A percentile compares a stretch with the other conserved stretches of the same genome.
These are phyloP conservation scores for Myxozyma monticola DNA, from an alignment of 805 yeast genomes.

Conservation along the genomic window DNA sequence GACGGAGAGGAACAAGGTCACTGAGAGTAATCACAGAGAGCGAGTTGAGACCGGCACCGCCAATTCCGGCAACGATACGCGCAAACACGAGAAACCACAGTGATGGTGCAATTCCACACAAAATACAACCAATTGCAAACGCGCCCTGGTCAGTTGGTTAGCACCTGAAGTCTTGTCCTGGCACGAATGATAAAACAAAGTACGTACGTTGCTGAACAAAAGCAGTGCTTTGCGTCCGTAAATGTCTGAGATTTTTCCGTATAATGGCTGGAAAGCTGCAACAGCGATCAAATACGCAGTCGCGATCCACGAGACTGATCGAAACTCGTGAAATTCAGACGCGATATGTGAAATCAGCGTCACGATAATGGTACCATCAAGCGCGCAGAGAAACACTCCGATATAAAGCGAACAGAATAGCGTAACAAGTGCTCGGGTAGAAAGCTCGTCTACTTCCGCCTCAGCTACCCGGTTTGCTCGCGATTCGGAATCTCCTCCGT, in stretches of 20 bases:
- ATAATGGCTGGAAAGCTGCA: conserved; percentile 75
- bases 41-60: conserved; percentile 86
- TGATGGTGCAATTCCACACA: conserved; percentile 48
- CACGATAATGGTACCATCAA: conserved; percentile 56
- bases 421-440: conserved; percentile 26
- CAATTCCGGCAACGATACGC: conserved; percentile 79
- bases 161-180: conserved; percentile 62
- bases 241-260: conserved; percentile 53
- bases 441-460: conserved; percentile 23
- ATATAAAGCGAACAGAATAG: conserved; percentile 33
- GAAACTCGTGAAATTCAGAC: conserved; percentile 55
- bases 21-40: conserved; percentile 73
- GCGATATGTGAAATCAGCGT: conserved; percentile 56
- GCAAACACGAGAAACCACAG: conserved; percentile 39
- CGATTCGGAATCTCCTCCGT: not conserved
- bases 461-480: conserved; percentile 12
- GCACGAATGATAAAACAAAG: conserved; percentile 33
- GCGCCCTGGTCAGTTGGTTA: conserved; percentile 45
- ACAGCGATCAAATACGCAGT: conserved; percentile 68
- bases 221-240: conserved; percentile 29
- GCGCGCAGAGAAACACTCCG: conserved; percentile 51
- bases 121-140: conserved; percentile 47
- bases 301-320: conserved; percentile 67
- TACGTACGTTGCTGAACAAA: conserved; percentile 20
- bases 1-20: conserved; percentile 71